Evolutionary conservation across 371 early-diverging fungal species (phyloP), one percentile per base, ranked within the genome.

Genomic region (Apophysomyces sp.): DNA sequence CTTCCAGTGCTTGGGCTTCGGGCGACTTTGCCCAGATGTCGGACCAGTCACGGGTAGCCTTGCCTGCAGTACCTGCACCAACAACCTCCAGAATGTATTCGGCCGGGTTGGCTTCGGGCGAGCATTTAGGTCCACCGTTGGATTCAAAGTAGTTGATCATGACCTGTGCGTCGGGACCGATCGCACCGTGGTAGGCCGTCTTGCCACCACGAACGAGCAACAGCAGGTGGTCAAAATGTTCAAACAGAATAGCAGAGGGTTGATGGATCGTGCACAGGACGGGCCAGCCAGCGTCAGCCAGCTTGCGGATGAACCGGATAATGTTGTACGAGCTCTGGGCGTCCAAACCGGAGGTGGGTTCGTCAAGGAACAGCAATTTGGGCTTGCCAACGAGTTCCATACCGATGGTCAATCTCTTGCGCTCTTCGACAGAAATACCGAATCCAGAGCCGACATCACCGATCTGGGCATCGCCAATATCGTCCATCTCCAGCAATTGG

Each of bases 261-360:
- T 88, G 90, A 69, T 90, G 90, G 55, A 85, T 85, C 7, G 87
- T 86, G 67, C 81, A 82, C 41, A 87, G 63, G 15, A 87, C 66
- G 32, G 86, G 81, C 72, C 82, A 82, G 13, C 89, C 86, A 36
- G 71, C 73, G 31, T 67, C 76, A 6, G 87, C 82, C 51, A 91
- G 70, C 2, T 84, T 81, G 53, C 84, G 85, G 51, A 92, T 72
- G 60, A 89, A 74, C 6, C 81, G 78, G 6, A 91, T 69, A 52
- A 92, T 86, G 63, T 86, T 87, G 69, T 81, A 82, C 21, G 88
- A 86, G 21, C 88, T 87, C 62, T 82, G 81, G 3, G 83, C 78
- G 62, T 84, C 90, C 28, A 84, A 73, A 60, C 92, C 82, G 32
- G 87, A 86, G n/a, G 93, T 93, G 16, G 93, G 92, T 68, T 94